These are phyloP conservation scores for Rhodotorula toruloides DNA, from an alignment of 768 basidiomycete species.

Conservation along the genomic window DNA sequence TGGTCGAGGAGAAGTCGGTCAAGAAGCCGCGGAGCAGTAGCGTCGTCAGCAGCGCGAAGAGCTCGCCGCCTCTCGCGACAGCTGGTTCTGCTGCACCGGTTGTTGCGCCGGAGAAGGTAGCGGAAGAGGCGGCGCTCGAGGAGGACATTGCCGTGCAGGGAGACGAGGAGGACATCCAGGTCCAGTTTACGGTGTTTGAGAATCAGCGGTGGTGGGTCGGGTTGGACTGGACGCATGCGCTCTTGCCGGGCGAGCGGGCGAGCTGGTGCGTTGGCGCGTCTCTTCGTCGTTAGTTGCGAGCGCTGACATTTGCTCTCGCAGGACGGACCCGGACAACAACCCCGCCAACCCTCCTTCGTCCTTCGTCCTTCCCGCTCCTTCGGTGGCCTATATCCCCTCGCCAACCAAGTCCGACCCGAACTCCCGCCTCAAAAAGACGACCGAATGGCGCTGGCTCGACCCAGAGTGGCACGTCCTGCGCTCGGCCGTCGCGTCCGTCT, in stretches of 20 bases:
- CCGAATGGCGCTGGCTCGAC: conserved; percentile 51
- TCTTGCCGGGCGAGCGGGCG: conserved; percentile 51
- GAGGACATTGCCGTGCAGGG: background rate
- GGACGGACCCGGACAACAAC: conserved; percentile 48
- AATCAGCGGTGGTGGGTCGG: conserved; percentile 51
- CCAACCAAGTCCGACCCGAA: conserved; percentile 44
- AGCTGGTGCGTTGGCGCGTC: conserved; percentile 44
- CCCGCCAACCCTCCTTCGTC: conserved; percentile 49
- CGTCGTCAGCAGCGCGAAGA: background rate
- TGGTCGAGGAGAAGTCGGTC: conserved; percentile 29
- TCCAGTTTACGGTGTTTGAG: conserved; percentile 45
- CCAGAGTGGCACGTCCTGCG: conserved; percentile 50
- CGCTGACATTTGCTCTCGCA: conserved; percentile 4
- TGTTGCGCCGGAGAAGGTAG: background rate
- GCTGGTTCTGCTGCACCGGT: background rate
- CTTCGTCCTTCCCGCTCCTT: conserved; percentile 47
- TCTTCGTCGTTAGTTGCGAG: background rate
- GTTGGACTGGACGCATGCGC: conserved; percentile 51
- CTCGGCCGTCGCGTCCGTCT: conserved; percentile 25
- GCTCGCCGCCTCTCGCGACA: background rate
- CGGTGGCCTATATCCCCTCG: conserved; percentile 45
- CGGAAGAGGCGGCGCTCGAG: background rate
- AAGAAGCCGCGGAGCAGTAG: conserved; percentile 18
- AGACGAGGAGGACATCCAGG: conserved; percentile 54
- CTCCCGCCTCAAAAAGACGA: conserved; percentile 45